phyloP scores from a whole-genome alignment of 371 early-diverging fungal species.

The Quaeritorhiza haematococci region DNA sequence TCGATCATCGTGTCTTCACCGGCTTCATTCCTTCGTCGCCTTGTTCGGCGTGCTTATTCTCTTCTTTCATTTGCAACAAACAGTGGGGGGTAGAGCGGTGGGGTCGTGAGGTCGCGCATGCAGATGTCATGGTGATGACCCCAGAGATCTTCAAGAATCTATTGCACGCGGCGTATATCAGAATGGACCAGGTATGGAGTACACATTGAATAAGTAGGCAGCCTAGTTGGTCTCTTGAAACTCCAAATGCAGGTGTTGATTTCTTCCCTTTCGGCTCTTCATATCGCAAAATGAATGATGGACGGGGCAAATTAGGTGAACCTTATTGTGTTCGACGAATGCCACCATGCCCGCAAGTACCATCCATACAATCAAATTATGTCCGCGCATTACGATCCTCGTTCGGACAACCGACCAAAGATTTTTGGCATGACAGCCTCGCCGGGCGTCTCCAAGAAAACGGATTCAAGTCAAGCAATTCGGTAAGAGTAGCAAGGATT shows the following conservation, averaged over 20 bases:
- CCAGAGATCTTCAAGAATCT: conserved; percentile 77
- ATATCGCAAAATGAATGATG: background rate
- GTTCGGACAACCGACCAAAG: conserved; percentile 56
- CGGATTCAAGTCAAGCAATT: background rate
- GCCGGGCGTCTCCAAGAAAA: conserved; percentile 56
- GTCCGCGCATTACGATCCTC: conserved; percentile 71
- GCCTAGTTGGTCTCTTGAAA: too few species aligned
- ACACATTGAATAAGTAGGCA: too few species aligned
- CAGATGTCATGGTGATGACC: conserved; percentile 85
- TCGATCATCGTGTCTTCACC: background rate
- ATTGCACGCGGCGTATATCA: conserved; percentile 63
- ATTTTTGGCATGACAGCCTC: conserved; percentile 95
- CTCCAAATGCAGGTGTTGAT: too few species aligned
- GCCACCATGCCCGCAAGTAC: conserved; percentile 79
- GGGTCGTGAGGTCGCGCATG: too few species aligned
- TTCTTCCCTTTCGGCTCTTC: too few species aligned
- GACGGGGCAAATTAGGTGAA: conserved; percentile 44
- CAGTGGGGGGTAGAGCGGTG: too few species aligned
- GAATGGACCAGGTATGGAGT: conserved; percentile 50
- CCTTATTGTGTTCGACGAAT: conserved; percentile 88
- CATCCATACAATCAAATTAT: conserved; percentile 82
- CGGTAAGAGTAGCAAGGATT: background rate
- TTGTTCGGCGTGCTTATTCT: too few species aligned
- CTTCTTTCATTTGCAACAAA: too few species aligned
- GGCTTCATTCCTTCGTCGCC: too few species aligned